Evolutionary conservation across 176 grass and related monocot species (phyloP), one percentile per base, ranked within the genome.

Genomic region (Hordeum marinum): DNA sequence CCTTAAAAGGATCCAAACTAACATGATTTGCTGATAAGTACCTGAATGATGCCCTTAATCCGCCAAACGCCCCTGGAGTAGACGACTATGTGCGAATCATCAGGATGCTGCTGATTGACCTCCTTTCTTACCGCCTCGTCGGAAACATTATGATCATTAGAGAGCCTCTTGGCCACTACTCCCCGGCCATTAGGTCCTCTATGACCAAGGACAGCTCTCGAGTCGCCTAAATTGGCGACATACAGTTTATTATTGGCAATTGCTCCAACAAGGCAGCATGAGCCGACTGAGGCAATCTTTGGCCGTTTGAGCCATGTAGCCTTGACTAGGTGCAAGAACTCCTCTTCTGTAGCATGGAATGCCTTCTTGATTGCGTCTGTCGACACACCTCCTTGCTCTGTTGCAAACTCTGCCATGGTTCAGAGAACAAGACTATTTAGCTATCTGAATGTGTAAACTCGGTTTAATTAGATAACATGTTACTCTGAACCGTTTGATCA

Each of bases 11-110:
- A 80, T 48, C 11, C 42, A 60, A 24, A 63, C 61, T 72, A 80
- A 35, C 7, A 72, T 11, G 54, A 71, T 50, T 72, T 26, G 67
- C 3, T 15, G 48, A 68, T 17, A 60, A 4, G 20, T 78, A 88
- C 86, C 79, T 88, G 70, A 61, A 83, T 88, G n/a, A 77, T 83
- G 21, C 80, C 86, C 36, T 88, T 88, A 20, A 88, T 78, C 72
- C 79, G 63, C 86, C 86, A 88, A 68, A 69, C 79, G 59, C 86
- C 72, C 27, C 40, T 75, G 61, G 13, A 26, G 40, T 70, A 83
- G 71, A 82, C 24, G 4, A 88, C 72, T 35, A 88, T 63, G 31
- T 37, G 45, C 10, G 71, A 25, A 62, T 88, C 86, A 78, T 83
- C 86, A 50, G 62, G 86, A 71, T 88, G 86, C 21, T 77, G 80